These are phyloP conservation scores for Suillus bovinus DNA, from an alignment of 768 basidiomycete species.

Conservation along the genomic window DNA sequence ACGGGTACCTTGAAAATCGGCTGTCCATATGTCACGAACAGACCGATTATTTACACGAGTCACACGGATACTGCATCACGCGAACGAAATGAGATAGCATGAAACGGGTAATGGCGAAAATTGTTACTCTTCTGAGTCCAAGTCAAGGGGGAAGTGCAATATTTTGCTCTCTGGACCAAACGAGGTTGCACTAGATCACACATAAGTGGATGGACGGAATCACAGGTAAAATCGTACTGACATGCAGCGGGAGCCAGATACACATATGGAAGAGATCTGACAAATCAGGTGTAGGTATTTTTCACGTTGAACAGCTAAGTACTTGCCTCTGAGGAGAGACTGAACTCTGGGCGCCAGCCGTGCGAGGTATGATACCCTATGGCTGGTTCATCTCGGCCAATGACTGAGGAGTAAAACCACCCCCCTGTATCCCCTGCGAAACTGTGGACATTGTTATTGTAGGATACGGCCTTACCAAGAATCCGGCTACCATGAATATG, in stretches of 20 bases:
- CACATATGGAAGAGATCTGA: slow-evolving; percentile 53
- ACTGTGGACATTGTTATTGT: slow-evolving; percentile 33
- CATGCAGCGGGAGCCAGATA: slow-evolving; percentile 50
- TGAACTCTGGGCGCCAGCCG: slow-evolving; percentile 44
- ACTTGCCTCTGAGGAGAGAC: slow-evolving; percentile 33
- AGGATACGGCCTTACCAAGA: slow-evolving; percentile 32
- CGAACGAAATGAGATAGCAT: slow-evolving; percentile 4
- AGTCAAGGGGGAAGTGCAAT: slow-evolving; percentile 43
- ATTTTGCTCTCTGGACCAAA: slow-evolving; percentile 54
- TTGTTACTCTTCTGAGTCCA: slow-evolving; percentile 40
- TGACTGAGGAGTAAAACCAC: slow-evolving; percentile 45
- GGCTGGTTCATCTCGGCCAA: slow-evolving; percentile 13
- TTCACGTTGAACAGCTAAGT: background rate
- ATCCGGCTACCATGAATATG: background rate
- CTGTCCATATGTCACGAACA: slow-evolving; percentile 57
- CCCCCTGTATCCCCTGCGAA: slow-evolving; percentile 56
- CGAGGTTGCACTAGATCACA: slow-evolving; percentile 49
- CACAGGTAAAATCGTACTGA: slow-evolving; percentile 30
- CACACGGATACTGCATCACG: slow-evolving; percentile 15
- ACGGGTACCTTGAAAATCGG: slow-evolving; percentile 48
- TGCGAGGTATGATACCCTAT: slow-evolving; percentile 12
- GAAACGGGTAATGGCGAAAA: background rate
- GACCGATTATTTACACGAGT: slow-evolving; percentile 36
- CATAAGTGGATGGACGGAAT: slow-evolving; percentile 4
- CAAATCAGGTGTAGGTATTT: background rate